Evolutionary conservation across 1,139 yeast genomes (phyloP).

Genomic region (Hyphopichia wangnamkhiaoensis): DNA sequence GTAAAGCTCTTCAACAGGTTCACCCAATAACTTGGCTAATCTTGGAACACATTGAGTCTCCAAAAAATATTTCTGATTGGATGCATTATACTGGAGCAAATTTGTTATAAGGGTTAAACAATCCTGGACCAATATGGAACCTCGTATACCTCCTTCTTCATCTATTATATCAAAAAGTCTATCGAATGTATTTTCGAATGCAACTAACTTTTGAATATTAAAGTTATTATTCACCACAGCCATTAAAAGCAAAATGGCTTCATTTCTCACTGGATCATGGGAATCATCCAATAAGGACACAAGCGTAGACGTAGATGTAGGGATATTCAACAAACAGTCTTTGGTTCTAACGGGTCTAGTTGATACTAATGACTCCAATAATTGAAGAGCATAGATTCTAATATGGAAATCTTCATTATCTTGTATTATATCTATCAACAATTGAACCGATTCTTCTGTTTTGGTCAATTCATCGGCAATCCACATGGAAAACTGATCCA

Average conservation of each 20-base stretch:
- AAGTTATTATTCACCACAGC: constrained; percentile 79
- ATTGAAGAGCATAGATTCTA: constrained; percentile 76
- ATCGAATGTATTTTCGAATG: constrained; percentile 92
- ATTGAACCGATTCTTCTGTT: constrained; percentile 55
- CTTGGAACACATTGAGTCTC: constrained; percentile 80
- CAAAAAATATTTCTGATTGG: constrained; percentile 85
- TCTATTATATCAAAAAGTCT: constrained; percentile 72
- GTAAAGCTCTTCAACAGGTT: constrained; percentile 48
- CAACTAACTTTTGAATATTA: constrained; percentile 89
- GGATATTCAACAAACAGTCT: constrained; percentile 69
- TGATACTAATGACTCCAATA: constrained; percentile 80
- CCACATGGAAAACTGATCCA: constrained; percentile 91
- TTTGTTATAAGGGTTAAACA: constrained; percentile 75
- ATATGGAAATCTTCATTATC: constrained; percentile 68
- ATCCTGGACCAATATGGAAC: constrained; percentile 89
- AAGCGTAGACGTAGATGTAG: constrained; percentile 77
- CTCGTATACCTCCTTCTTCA: constrained; percentile 88
- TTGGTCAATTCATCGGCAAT: constrained; percentile 92
- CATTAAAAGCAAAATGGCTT: constrained; percentile 80
- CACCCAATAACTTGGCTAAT: constrained; percentile 61
- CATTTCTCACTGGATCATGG: constrained; percentile 89
- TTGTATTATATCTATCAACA: constrained; percentile 56
- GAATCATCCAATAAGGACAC: constrained; percentile 69
- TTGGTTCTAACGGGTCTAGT: constrained; percentile 76
- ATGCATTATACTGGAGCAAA: constrained; percentile 77